Evolutionary conservation across 2,329 filamentous ascomycete genomes (phyloP), one percentile per base, ranked within the genome.

Genomic region (Albophoma yamanashiensis): DNA sequence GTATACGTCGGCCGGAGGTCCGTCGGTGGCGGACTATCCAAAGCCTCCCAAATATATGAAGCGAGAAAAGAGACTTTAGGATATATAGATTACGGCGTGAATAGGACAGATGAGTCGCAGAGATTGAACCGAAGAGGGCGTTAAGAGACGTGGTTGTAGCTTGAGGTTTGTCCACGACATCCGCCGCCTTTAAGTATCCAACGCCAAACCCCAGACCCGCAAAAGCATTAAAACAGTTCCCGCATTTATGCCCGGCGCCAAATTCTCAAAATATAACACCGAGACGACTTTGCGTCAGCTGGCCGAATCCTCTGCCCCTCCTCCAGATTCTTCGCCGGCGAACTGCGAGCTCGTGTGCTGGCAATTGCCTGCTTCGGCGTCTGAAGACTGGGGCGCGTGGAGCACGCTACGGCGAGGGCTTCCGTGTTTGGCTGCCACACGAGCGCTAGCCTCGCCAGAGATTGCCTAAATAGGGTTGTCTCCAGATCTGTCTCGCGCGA

Each of bases 221-320:
- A 53, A 50, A 15, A n/a, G 8, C 25, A 15, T 17, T 31, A 11
- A 12, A 31, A 9, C 17, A 7, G 2, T 11, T 50, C 25, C 25
- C 45, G 15, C 45, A 27, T 12, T 11, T 22, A 22, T 25, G 4
- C 43, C 47, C 47, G 6, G 47, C 25, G 50, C 50, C 15, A 31
- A 20, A 34, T n/a, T 17, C 17, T 53, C 27, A 17, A 50, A 31
- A 3, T 6, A 20, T 14, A 27, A 53, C 34, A 36, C 39, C 15
- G 4, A 11, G 36, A 25, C 27, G 22, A 15, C 60, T 63, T 59
- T 62, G 59, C 62, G 58, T 59, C 60, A 62, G 57, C 20, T 12
- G 25, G 40, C 42, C 4, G 47, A 27, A 25, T 45, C 39, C 38
- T 56, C 50, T 55, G 40, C 62, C 59, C 58, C 62, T 57, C 53